phyloP scores from a whole-genome alignment of 768 basidiomycete genomes.

The Pisolithus sp. region DNA sequence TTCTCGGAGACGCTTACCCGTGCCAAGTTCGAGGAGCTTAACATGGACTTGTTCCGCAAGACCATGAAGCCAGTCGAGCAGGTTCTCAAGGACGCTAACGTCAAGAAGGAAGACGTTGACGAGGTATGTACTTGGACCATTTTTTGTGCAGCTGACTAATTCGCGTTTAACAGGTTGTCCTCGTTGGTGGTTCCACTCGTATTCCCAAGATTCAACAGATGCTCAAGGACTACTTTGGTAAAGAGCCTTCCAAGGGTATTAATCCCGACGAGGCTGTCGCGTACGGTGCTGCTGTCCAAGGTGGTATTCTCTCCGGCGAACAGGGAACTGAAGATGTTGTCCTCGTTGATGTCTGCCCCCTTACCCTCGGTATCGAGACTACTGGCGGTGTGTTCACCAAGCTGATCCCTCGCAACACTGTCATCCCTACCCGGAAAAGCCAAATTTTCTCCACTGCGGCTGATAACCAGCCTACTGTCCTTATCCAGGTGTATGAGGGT shows the following conservation, averaged over 20 bases:
- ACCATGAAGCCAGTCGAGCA: conserved; percentile 99
- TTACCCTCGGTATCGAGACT: conserved; percentile 98
- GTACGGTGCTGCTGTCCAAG: conserved; percentile 98
- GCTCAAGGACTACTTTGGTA: conserved; percentile 95
- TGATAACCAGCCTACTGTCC: conserved; percentile 90
- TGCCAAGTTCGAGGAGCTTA: conserved; percentile 98
- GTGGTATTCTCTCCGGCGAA: conserved; percentile 94
- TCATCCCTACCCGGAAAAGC: conserved; percentile 95
- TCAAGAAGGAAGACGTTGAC: conserved; percentile 96
- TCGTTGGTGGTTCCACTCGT: conserved; percentile 97
- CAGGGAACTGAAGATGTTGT: conserved; percentile 86
- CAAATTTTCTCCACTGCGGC: conserved; percentile 89
- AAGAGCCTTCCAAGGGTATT: conserved; percentile 97
- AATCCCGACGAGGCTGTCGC: conserved; percentile 99
- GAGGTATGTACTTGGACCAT: conserved; percentile 46
- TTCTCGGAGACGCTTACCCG: conserved; percentile 95
- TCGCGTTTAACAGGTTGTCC: conserved; percentile 50
- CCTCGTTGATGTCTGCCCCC: conserved; percentile 93
- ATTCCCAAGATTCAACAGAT: conserved; percentile 99
- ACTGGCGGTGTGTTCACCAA: conserved; percentile 98
- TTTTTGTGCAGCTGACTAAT: neutral
- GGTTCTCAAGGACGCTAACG: conserved; percentile 94
- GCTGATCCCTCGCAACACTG: conserved; percentile 95
- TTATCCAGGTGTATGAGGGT: conserved; percentile 97
- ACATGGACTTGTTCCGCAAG: conserved; percentile 98